phyloP scores from a whole-genome alignment of 2,329 filamentous ascomycete species.

The Ambrosiella beaveri region DNA sequence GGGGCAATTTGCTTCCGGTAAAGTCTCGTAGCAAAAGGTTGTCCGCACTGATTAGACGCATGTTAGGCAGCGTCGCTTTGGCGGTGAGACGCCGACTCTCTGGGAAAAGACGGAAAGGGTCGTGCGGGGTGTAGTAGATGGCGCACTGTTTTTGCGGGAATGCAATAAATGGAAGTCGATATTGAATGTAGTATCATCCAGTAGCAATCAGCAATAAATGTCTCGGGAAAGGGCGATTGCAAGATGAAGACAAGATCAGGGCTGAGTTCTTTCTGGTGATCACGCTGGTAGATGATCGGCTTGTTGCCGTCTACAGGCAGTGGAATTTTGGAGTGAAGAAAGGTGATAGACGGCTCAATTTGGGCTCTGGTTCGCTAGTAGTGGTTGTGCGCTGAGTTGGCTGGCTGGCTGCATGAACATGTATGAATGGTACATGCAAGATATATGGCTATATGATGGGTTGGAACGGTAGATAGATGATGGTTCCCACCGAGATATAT shows the following conservation, averaged over 20 bases:
- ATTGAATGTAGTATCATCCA: background rate
- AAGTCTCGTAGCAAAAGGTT: slow-evolving; percentile 11
- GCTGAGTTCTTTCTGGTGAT: background rate
- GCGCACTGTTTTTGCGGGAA: background rate
- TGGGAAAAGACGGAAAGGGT: background rate
- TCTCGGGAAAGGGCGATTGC: background rate
- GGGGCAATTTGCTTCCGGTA: slow-evolving; percentile 1
- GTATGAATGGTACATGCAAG: background rate
- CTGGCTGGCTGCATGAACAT: background rate
- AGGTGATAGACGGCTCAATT: background rate
- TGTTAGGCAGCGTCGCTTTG: background rate
- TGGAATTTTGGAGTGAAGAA: background rate
- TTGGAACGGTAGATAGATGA: no score
- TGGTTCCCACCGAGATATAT: no score
- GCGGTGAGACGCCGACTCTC: background rate
- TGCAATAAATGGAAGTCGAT: background rate
- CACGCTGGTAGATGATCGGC: background rate
- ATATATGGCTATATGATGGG: background rate
- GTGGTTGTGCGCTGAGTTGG: background rate
- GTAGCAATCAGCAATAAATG: background rate
- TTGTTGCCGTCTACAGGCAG: background rate
- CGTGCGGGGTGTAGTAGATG: background rate
- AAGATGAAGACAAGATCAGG: background rate
- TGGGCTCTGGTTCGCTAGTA: background rate
- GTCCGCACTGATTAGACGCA: slow-evolving; percentile 11